Evolutionary conservation across 805 yeast species (phyloP).

Genomic region (Kodamaea jinghongensis): DNA sequence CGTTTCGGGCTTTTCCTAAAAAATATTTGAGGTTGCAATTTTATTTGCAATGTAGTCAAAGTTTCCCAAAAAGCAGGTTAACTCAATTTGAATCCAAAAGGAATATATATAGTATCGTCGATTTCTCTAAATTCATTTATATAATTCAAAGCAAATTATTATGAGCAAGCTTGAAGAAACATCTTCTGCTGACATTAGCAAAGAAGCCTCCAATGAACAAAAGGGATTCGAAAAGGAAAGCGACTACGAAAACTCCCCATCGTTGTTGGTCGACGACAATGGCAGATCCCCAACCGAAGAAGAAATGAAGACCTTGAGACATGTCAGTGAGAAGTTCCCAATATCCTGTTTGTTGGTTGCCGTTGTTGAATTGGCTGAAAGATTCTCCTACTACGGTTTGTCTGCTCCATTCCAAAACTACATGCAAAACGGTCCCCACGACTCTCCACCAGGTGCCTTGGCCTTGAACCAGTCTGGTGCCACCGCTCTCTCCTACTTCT

Average conservation of each 20-base stretch:
- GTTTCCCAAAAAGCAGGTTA: too few relatives aligned
- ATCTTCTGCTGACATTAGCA: too few relatives aligned
- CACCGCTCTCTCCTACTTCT: constrained; percentile 68
- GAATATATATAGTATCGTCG: too few relatives aligned
- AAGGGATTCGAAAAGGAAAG: not conserved
- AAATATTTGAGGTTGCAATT: too few relatives aligned
- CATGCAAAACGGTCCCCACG: constrained; percentile 56
- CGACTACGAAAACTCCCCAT: constrained; percentile 3
- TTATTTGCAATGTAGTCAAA: too few relatives aligned
- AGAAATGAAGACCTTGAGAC: constrained; percentile 51
- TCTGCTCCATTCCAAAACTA: constrained; percentile 76
- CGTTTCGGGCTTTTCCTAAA: too few relatives aligned
- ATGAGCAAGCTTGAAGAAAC: too few relatives aligned
- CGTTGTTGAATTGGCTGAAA: constrained; percentile 74
- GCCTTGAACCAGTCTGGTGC: constrained; percentile 61
- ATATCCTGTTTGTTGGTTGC: constrained; percentile 61
- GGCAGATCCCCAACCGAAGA: constrained; percentile 51
- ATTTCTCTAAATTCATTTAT: too few relatives aligned
- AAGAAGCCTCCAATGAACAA: too few relatives aligned
- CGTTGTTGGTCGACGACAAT: constrained; percentile 19
- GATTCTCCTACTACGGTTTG: constrained; percentile 78
- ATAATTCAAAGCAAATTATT: too few relatives aligned
- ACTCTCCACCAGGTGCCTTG: constrained; percentile 51
- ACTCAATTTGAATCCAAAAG: too few relatives aligned
- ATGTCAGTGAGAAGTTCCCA: constrained; percentile 52